Conservation (phyloP, 1,284 basidiomycete species). For the Psilocybe mexicana region DNA sequence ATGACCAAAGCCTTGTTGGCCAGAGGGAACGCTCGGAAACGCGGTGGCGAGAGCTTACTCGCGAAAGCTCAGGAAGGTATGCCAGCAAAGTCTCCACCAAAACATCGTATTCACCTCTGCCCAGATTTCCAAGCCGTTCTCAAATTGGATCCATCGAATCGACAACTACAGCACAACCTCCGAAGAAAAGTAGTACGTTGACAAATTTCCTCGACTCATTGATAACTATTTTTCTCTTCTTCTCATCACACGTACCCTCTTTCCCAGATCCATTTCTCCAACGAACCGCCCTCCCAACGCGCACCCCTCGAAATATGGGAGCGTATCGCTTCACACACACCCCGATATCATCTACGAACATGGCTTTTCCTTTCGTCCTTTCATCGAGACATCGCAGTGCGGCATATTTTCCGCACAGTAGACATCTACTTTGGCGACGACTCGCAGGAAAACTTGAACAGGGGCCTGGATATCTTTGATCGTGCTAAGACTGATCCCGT, state of each 20-base stretch:
- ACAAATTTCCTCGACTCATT: neutral
- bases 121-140: constrained; percentile 60
- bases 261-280: constrained; percentile 48
- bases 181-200: constrained; percentile 44
- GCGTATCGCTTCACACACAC: constrained; percentile 57
- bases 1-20: constrained; percentile 55
- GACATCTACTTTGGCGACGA: constrained; percentile 68
- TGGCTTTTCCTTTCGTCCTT: constrained; percentile 67
- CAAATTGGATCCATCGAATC: constrained; percentile 58
- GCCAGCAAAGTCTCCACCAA: no score
- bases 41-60: constrained; percentile 52
- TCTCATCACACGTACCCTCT: no score
- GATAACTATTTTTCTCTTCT: constrained; percentile 6
- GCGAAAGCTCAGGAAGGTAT: constrained; percentile 58
- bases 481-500: constrained; percentile 58
- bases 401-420: constrained; percentile 62
- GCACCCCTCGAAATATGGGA: constrained; percentile 68
- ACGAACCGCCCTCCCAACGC: constrained; percentile 57
- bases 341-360: constrained; percentile 61
- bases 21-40: constrained; percentile 56
- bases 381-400: constrained; percentile 60
- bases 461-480: constrained; percentile 64
- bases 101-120: neutral
- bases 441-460: constrained; percentile 50
- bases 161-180: constrained; percentile 50